Evolutionary conservation across 306 rosid species (phyloP).

Genomic region (Trifolium pratense): DNA sequence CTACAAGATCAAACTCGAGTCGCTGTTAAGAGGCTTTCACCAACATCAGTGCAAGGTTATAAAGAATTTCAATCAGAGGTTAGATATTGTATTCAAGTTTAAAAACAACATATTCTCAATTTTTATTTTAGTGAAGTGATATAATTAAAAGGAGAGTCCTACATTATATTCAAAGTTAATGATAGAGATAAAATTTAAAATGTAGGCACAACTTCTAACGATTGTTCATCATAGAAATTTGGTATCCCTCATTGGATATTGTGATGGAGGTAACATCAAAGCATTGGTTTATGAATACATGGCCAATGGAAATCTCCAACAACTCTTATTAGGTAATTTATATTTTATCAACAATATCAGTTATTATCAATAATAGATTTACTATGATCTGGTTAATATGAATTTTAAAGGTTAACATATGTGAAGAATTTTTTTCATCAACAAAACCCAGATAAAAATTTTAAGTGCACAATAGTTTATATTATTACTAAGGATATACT

Average conservation of each 20-base stretch:
- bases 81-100: background rate
- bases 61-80: conserved; percentile 50
- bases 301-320: background rate
- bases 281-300: background rate
- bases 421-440: too few species aligned
- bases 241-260: background rate
- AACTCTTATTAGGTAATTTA: background rate
- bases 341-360: background rate
- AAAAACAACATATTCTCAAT: too few species aligned
- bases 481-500: too few species aligned
- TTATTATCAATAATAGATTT: too few species aligned
- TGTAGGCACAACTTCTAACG: background rate
- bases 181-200: too few species aligned
- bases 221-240: background rate
- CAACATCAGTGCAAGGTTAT: conserved; percentile 47
- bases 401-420: too few species aligned
- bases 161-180: too few species aligned
- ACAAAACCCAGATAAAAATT: too few species aligned
- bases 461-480: too few species aligned
- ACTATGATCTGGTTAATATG: too few species aligned
- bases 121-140: too few species aligned
- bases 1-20: conserved; percentile 42
- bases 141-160: too few species aligned
- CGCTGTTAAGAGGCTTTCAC: conserved; percentile 51
- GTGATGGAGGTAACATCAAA: background rate